Conservation (phyloP, 1,284 basidiomycete species). For the Farysia itapuensis region DNA sequence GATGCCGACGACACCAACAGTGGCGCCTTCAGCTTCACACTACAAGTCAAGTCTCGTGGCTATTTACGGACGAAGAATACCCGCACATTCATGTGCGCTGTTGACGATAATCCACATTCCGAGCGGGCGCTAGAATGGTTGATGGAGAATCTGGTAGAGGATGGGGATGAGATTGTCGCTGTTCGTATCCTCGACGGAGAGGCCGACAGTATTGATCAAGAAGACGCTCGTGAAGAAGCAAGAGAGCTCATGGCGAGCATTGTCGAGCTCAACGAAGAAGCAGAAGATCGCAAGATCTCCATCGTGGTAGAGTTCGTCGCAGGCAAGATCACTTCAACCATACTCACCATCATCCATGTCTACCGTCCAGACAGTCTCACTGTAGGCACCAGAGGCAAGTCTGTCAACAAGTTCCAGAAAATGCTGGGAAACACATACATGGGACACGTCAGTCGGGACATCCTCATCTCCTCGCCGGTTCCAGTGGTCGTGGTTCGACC, state of each 20-base stretch:
- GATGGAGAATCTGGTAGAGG: slow-evolving; percentile 80
- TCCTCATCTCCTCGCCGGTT: slow-evolving; percentile 55
- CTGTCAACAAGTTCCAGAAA: slow-evolving; percentile 53
- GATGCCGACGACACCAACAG: slow-evolving; percentile 54
- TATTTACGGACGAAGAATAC: slow-evolving; percentile 79
- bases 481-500: slow-evolving; percentile 58
- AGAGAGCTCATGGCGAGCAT: slow-evolving; percentile 78
- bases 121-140: slow-evolving; percentile 60
- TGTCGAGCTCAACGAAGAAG: slow-evolving; percentile 78
- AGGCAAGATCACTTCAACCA: slow-evolving; percentile 81
- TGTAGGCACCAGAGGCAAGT: slow-evolving; percentile 79
- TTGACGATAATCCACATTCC: slow-evolving; percentile 70
- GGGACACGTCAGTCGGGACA: slow-evolving; percentile 50
- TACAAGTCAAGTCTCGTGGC: slow-evolving; percentile 79
- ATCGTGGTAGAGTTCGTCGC: slow-evolving; percentile 92
- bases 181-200: slow-evolving; percentile 86
- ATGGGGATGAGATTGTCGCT: slow-evolving; percentile 91
- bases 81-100: slow-evolving; percentile 85
- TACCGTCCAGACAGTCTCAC: slow-evolving; percentile 93
- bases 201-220: slow-evolving; percentile 68
- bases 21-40: slow-evolving; percentile 56
- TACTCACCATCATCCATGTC: slow-evolving; percentile 76
- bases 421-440: slow-evolving; percentile 55
- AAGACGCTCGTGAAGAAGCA: slow-evolving; percentile 83
- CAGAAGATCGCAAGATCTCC: slow-evolving; percentile 80